These are phyloP conservation scores for Pythium biforme DNA, from an alignment of 352 stramenopile species.

Conservation along the genomic window DNA sequence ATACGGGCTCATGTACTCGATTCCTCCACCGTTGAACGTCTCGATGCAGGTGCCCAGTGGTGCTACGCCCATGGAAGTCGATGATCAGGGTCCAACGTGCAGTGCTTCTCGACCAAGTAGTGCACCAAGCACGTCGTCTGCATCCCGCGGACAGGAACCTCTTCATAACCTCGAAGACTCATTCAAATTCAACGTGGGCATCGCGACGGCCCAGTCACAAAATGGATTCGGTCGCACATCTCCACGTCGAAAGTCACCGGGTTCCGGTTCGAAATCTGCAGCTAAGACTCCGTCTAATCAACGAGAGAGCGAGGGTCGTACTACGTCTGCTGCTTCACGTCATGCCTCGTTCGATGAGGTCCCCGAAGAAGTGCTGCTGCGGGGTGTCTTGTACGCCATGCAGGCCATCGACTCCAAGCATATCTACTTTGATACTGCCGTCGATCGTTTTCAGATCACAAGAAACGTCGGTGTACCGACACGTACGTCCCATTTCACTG, in stretches of 20 bases:
- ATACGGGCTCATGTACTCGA: constrained; percentile 66
- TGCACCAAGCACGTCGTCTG: background rate
- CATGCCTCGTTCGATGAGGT: constrained; percentile 58
- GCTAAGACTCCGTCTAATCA: constrained; percentile 26
- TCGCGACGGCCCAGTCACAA: constrained; percentile 31
- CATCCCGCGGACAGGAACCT: constrained; percentile 22
- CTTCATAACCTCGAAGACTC: constrained; percentile 73
- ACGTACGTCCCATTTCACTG: constrained; percentile 40
- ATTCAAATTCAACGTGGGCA: constrained; percentile 75
- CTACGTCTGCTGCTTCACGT: constrained; percentile 1
- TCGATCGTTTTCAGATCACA: constrained; percentile 82
- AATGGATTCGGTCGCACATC: constrained; percentile 18
- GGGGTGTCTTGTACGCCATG: constrained; percentile 90
- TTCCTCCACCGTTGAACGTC: constrained; percentile 3
- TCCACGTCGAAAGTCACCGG: constrained; percentile 20
- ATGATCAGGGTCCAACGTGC: constrained; percentile 11
- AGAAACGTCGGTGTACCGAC: constrained; percentile 70
- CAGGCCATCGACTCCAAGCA: constrained; percentile 93
- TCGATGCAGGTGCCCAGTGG: background rate
- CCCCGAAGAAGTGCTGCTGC: constrained; percentile 86
- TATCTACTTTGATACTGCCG: constrained; percentile 76
- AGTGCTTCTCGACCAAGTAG: background rate
- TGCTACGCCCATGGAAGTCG: constrained; percentile 26
- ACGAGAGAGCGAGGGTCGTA: background rate
- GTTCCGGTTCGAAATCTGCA: constrained; percentile 27